Evolutionary conservation across 1,284 basidiomycete genomes (phyloP).

Genomic region (Cryptococcus hybrid): DNA sequence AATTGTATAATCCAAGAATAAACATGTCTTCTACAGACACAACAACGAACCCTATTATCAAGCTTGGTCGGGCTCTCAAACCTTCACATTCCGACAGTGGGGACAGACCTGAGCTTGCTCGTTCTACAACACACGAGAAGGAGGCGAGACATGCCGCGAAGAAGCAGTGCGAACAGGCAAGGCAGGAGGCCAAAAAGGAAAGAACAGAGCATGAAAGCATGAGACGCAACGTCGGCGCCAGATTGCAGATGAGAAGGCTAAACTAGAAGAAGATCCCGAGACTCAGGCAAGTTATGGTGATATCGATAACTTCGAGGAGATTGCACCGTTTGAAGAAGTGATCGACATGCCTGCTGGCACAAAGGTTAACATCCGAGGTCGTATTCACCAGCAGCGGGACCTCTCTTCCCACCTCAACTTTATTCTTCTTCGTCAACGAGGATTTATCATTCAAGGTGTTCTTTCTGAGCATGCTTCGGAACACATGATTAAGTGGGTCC

Average conservation of each 20-base stretch:
- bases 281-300: slow-evolving; percentile 19
- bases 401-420: slow-evolving; percentile 53
- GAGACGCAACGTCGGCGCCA: slow-evolving; percentile 7
- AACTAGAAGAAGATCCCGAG: slow-evolving; percentile 7
- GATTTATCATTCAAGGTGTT: slow-evolving; percentile 54
- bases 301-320: slow-evolving; percentile 13
- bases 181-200: slow-evolving; percentile 1
- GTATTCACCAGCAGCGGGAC: slow-evolving; percentile 27
- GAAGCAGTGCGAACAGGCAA: slow-evolving; percentile 12
- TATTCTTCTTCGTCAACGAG: slow-evolving; percentile 53
- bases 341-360: slow-evolving; percentile 16
- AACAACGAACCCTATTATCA: slow-evolving; percentile 2
- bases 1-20: no score
- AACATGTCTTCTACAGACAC: no score
- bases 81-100: slow-evolving; percentile 7
- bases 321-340: slow-evolving; percentile 18
- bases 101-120: not conserved
- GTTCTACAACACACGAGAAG: no score
- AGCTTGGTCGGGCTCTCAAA: slow-evolving; percentile 12
- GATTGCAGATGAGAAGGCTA: slow-evolving; percentile 11
- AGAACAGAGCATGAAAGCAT: slow-evolving; percentile 8
- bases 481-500: slow-evolving; percentile 56
- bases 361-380: slow-evolving; percentile 28
- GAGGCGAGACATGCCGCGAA: no score
- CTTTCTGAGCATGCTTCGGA: slow-evolving; percentile 36